Evolutionary conservation across 768 basidiomycete species (phyloP).

Genomic region (Cubamyces sp.): DNA sequence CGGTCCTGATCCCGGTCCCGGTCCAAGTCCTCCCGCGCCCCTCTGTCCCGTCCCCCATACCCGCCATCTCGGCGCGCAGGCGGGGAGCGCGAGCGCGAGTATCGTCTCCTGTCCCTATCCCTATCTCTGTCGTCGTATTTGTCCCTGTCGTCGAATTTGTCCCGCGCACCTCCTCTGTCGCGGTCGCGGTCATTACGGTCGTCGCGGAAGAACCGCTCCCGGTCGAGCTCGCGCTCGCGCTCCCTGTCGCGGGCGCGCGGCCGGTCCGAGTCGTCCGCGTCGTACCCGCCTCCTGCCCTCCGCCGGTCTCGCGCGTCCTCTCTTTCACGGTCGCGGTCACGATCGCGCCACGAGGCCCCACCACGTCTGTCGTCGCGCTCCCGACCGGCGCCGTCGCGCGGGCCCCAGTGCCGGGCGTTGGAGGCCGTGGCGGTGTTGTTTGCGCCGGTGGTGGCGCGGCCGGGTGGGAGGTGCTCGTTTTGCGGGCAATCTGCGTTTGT

Average conservation of each 20-base stretch:
- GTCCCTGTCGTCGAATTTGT: slow-evolving; percentile 17
- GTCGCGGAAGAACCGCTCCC: slow-evolving; percentile 9
- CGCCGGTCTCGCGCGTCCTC: slow-evolving; percentile 5
- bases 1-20: slow-evolving; percentile 9
- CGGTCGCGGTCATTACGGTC: slow-evolving; percentile 10
- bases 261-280: neutral
- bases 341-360: neutral
- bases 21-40: no score
- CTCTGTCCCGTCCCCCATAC: no score
- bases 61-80: neutral
- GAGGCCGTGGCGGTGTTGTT: slow-evolving; percentile 32
- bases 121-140: slow-evolving; percentile 21
- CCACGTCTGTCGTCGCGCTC: slow-evolving; percentile 21
- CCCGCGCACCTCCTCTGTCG: neutral
- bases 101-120: slow-evolving; percentile 5
- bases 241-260: slow-evolving; percentile 15
- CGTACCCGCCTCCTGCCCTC: no score
- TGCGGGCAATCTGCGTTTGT: slow-evolving; percentile 43
- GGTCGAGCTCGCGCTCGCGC: slow-evolving; percentile 12
- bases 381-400: slow-evolving; percentile 19
- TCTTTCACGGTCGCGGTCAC: slow-evolving; percentile 23
- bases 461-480: slow-evolving; percentile 34
- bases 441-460: slow-evolving; percentile 37
- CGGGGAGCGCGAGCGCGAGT: slow-evolving; percentile 3
- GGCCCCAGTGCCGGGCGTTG: slow-evolving; percentile 31